Evolutionary conservation across 129 eudicot genomes (phyloP).

Genomic region (Chrysanthemum seticuspe): DNA sequence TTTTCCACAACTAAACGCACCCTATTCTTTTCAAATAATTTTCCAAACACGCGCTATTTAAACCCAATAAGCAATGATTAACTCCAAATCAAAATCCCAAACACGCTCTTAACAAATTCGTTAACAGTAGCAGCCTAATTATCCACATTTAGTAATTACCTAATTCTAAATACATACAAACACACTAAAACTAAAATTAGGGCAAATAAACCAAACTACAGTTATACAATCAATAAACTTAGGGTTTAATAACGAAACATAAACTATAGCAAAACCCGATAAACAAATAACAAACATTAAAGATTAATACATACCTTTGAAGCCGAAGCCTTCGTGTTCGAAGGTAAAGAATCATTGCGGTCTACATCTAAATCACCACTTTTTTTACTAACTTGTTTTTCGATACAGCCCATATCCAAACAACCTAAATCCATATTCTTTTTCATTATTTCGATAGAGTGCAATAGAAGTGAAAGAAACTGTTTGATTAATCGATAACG

Average conservation of each 20-base stretch:
- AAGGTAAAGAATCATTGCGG: conserved; percentile 37
- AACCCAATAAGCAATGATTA: too few relatives aligned
- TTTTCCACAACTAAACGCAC: too few relatives aligned
- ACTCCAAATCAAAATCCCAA: too few relatives aligned
- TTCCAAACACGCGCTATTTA: too few relatives aligned
- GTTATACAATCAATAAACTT: conserved; percentile 1
- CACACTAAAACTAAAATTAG: too few relatives aligned
- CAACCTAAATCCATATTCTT: conserved; percentile 71
- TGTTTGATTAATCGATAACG: too few relatives aligned
- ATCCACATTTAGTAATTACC: too few relatives aligned
- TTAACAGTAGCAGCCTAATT: too few relatives aligned
- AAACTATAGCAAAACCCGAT: not conserved
- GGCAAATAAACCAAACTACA: not conserved
- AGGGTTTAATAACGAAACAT: conserved; percentile 16
- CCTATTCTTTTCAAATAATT: too few relatives aligned
- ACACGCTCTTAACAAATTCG: not conserved
- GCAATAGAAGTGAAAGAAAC: not conserved
- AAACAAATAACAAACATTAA: not conserved
- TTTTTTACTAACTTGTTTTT: conserved; percentile 47
- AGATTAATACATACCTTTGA: conserved; percentile 45
- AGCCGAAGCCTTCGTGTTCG: conserved; percentile 46
- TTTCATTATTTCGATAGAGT: not conserved
- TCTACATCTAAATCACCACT: conserved; percentile 31
- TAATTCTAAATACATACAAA: too few relatives aligned
- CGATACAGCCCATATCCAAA: conserved; percentile 76